These are phyloP conservation scores for Xylaria flabelliformis DNA, from an alignment of 495 filamentous ascomycete genomes.

Conservation along the genomic window DNA sequence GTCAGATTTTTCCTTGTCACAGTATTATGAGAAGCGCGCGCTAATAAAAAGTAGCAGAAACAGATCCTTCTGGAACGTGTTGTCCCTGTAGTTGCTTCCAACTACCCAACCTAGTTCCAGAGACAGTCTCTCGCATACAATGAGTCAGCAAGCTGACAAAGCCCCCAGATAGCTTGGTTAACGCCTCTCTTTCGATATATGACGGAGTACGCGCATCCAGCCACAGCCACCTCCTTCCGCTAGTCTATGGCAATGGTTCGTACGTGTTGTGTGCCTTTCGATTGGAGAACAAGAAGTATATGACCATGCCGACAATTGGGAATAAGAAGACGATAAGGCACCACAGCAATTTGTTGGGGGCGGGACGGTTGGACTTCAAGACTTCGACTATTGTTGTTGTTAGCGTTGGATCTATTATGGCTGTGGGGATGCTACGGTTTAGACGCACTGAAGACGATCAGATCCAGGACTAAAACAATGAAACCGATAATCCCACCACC, in stretches of 20 bases:
- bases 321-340: slow-evolving; percentile 58
- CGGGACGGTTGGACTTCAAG: slow-evolving; percentile 56
- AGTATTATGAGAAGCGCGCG: neutral
- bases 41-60: neutral
- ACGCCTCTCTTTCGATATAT: neutral
- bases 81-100: neutral
- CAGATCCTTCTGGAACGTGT: neutral
- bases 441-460: slow-evolving; percentile 56
- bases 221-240: neutral
- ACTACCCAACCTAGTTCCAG: neutral
- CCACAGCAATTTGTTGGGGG: slow-evolving; percentile 56
- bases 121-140: neutral
- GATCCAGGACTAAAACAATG: slow-evolving; percentile 56
- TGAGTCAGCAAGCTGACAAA: neutral
- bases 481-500: slow-evolving; percentile 57
- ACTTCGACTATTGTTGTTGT: slow-evolving; percentile 54
- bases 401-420: neutral
- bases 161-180: neutral
- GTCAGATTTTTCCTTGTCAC: neutral
- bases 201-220: neutral
- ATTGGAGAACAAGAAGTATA: slow-evolving; percentile 62
- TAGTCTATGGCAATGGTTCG: slow-evolving; percentile 21
- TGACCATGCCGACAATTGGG: slow-evolving; percentile 55
- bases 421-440: neutral
- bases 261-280: slow-evolving; percentile 49